Conservation (phyloP, 2,329 filamentous ascomycete species). For the Tolypocladium endophyticum region DNA sequence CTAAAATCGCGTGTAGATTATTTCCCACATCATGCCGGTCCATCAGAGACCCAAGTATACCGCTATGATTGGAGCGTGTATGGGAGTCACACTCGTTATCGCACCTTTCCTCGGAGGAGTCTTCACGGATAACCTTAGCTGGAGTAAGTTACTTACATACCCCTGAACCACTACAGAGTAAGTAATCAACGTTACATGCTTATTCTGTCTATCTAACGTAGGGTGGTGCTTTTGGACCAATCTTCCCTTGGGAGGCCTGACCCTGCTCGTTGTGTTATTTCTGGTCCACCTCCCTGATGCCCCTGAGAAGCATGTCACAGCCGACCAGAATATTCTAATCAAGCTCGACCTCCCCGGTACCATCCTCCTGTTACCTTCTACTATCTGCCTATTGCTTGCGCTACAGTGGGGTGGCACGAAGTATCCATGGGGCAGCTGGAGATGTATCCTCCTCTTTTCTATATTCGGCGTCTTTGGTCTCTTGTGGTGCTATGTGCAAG, state of each 20-base stretch:
- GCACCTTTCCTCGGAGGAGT: neutral
- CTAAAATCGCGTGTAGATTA: neutral
- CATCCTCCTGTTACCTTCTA: neutral
- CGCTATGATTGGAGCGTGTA: neutral
- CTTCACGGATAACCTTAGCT: neutral
- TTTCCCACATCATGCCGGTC: neutral
- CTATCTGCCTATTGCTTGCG: neutral
- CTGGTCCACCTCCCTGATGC: neutral
- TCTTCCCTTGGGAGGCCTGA: neutral
- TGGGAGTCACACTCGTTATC: neutral
- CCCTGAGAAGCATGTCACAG: neutral
- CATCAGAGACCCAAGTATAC: neutral
- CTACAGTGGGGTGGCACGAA: neutral
- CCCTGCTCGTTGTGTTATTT: neutral
- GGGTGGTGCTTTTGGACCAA: neutral
- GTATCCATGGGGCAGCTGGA: neutral
- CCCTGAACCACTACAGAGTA: too few relatives aligned
- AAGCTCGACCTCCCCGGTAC: neutral
- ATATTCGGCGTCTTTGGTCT: neutral
- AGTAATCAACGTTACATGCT: neutral
- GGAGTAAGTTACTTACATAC: neutral
- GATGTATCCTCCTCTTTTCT: neutral
- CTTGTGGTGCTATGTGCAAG: neutral
- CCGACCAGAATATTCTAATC: neutral
- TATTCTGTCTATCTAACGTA: neutral